A percentile compares a stretch with the other conserved stretches of the same genome.
Evolutionary conservation across 768 basidiomycete genomes (phyloP).

Genomic region (Phylloporus sp.): DNA sequence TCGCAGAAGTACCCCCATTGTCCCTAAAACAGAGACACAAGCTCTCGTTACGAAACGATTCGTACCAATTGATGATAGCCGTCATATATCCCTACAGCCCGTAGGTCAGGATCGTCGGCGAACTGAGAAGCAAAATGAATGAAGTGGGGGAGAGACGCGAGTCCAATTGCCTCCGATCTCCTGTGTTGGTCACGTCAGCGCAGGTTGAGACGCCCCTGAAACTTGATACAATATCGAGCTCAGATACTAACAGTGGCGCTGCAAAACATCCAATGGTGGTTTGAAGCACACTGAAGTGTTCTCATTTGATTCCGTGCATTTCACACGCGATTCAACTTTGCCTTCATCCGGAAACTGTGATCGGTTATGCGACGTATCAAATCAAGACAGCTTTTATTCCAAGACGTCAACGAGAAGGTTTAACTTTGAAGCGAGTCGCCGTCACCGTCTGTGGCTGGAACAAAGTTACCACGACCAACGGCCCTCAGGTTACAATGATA

Average conservation of each 20-base stretch:
- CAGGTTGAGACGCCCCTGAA: not conserved
- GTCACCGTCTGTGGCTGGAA: not conserved
- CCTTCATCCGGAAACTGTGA: not conserved
- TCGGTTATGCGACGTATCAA: not conserved
- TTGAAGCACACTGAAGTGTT: not conserved
- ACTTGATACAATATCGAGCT: conserved; percentile 9
- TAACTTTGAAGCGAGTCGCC: no score
- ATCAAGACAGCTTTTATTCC: not conserved
- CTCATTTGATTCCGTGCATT: conserved; percentile 1
- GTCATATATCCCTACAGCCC: not conserved
- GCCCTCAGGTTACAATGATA: no score
- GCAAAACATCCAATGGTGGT: not conserved
- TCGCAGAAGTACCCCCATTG: not conserved
- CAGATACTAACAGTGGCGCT: conserved; percentile 9
- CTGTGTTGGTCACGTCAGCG: not conserved
- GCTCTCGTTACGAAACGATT: not conserved
- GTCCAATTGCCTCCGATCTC: not conserved
- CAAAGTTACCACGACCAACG: not conserved
- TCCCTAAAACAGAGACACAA: not conserved
- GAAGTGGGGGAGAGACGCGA: not conserved
- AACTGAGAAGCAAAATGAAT: not conserved
- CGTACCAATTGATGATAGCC: not conserved
- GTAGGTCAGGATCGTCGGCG: not conserved
- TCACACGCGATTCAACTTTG: not conserved
- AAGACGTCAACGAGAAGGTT: not conserved